phyloP scores from a whole-genome alignment of 2,329 filamentous ascomycete species.

The Fusarium bulbicola region DNA sequence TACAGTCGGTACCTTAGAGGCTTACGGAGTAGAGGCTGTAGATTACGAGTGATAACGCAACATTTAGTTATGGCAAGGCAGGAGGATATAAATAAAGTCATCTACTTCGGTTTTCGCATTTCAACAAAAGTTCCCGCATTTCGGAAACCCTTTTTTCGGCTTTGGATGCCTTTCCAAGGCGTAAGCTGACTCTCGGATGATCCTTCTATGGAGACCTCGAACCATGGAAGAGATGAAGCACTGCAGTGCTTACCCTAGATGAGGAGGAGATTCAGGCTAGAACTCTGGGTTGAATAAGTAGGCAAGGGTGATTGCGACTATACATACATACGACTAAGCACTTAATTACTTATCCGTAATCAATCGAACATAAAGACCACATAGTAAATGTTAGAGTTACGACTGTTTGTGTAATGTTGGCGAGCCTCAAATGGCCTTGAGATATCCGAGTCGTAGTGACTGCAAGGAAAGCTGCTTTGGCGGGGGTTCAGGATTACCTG shows the following conservation, averaged over 20 bases:
- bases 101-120: neutral
- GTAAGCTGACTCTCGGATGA: neutral
- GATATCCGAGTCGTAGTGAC: fast-evolving
- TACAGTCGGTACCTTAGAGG: too few species aligned
- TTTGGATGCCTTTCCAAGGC: neutral
- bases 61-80: fast-evolving
- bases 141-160: slow-evolving; percentile 4
- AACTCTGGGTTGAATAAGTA: neutral
- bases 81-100: neutral
- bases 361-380: too few species aligned
- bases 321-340: fast-evolving
- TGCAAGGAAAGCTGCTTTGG: fast-evolving
- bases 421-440: fast-evolving
- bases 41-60: neutral
- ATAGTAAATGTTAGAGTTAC: neutral
- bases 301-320: fast-evolving
- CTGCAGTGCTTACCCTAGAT: neutral
- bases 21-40: neutral
- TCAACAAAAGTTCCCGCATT: slow-evolving; percentile 1
- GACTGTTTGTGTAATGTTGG: fast-evolving
- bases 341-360: fast-evolving
- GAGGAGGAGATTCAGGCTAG: too few species aligned
- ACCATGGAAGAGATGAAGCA: neutral
- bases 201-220: neutral
- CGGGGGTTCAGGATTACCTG: fast-evolving